Evolutionary conservation across 495 filamentous ascomycete genomes (phyloP), one percentile per base, ranked within the genome.

Genomic region (Rhizodiscina lignyota): DNA sequence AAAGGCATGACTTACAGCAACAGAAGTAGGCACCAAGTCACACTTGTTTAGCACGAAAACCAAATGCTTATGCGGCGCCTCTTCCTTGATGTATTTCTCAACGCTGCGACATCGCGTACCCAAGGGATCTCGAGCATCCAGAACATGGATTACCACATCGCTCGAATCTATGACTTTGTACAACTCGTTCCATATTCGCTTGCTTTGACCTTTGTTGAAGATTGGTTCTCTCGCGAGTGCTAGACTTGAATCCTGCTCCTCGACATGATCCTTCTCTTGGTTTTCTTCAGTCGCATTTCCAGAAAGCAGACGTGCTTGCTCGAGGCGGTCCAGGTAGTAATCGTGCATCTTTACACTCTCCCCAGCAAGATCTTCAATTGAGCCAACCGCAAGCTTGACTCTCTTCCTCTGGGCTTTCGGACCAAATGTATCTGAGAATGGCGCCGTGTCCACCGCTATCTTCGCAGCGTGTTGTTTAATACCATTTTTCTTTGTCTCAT

Each of bases 181-280:
- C n/a, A 97, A 56, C 48, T 97, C 89, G 55, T 94, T 94, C 85
- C 85, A 96, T 45, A 97, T 97, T 32, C 89, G 67, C 56, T 89
- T 91, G 43, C 74, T 81, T 53, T 92, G 83, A 12, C 89, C 89
- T 62, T 97, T 97, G 34, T 62, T 74, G 60, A 97, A 97, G 34
- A 97, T 79, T 18, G 84, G 69, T 47, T 97, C 89, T 39, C 78
- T 66, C 16, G 86, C 82, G 29, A 71, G 75, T 2, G 73, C 67
- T 12, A 80, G 56, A 21, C 56, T 58, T 22, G 65, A 64, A 19
- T 67, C 67, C 21, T 70, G 68, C 6, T 57, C 55, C 3, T 61
- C 58, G 18, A 60, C 56, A 38, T 62, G 62, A 10, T 45, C 47
- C 10, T 39, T 37, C 17, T 30, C 21, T 10, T 47, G 56, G 34